Conservation (phyloP, 306 rosid species). For the Trifolium subterraneum region DNA sequence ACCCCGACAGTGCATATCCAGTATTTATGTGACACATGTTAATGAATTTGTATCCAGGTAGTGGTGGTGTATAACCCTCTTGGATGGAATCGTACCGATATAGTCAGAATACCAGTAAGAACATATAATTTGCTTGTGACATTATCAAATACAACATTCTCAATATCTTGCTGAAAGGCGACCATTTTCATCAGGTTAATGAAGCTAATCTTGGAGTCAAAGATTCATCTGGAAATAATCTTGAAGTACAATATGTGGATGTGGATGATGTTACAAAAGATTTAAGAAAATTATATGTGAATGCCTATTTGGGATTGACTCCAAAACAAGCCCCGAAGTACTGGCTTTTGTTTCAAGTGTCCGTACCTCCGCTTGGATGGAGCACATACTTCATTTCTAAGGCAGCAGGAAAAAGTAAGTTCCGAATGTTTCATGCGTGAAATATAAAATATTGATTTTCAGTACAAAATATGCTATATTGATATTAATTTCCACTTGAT, state of each 20-base stretch:
- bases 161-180: slow-evolving; percentile 40
- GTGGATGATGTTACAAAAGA: slow-evolving; percentile 63
- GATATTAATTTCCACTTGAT: slow-evolving; percentile 40
- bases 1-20: not conserved
- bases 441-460: slow-evolving; percentile 1
- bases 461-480: slow-evolving; percentile 17
- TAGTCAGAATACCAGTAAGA: slow-evolving; percentile 82
- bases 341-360: slow-evolving; percentile 84
- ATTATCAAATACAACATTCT: not conserved
- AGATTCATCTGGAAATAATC: slow-evolving; percentile 71
- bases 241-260: slow-evolving; percentile 64
- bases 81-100: slow-evolving; percentile 87
- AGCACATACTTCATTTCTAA: slow-evolving; percentile 77
- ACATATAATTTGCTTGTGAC: slow-evolving; percentile 14
- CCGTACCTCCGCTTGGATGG: slow-evolving; percentile 92
- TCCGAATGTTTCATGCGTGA: slow-evolving; percentile 1
- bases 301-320: slow-evolving; percentile 72
- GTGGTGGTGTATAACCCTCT: slow-evolving; percentile 86
- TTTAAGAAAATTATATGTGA: slow-evolving; percentile 67
- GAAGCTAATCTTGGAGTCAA: slow-evolving; percentile 68
- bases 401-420: slow-evolving; percentile 53
- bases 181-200: slow-evolving; percentile 62
- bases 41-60: slow-evolving; percentile 59
- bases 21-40: not conserved
- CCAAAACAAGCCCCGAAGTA: slow-evolving; percentile 65